phyloP scores from a whole-genome alignment of 768 basidiomycete species.

The Daedaleopsis nitida region DNA sequence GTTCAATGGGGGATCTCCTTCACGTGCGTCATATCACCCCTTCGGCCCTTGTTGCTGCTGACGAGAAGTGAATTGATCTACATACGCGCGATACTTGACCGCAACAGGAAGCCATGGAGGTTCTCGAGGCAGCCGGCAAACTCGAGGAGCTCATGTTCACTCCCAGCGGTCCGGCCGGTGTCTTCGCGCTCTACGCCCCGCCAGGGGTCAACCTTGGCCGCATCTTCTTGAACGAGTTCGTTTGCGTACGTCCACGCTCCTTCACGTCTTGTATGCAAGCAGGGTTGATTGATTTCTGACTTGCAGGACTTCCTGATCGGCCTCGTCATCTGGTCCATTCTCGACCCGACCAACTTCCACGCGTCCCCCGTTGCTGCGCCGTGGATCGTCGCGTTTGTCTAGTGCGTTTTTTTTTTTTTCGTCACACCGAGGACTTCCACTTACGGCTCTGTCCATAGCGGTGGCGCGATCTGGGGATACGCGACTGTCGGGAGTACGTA shows the following conservation, averaged over 20 bases:
- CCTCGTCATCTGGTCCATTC: conserved; percentile 51
- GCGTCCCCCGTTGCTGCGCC: conserved; percentile 54
- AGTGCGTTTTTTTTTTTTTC: conserved; percentile 41
- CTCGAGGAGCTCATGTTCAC: conserved; percentile 33
- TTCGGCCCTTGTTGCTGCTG: no score
- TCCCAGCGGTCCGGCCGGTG: conserved; percentile 40
- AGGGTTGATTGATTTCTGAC: background rate
- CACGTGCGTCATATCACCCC: conserved; percentile 30
- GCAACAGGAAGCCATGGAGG: conserved; percentile 32
- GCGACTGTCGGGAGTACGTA: conserved; percentile 44
- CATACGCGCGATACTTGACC: conserved; percentile 34
- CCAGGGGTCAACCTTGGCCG: conserved; percentile 46
- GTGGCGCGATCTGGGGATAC: conserved; percentile 62
- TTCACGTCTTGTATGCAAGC: background rate
- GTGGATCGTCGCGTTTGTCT: conserved; percentile 54
- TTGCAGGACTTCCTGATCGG: conserved; percentile 45
- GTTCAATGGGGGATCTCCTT: conserved; percentile 59
- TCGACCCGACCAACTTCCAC: conserved; percentile 63
- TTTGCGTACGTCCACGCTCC: conserved; percentile 41
- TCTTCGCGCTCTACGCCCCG: conserved; percentile 51
- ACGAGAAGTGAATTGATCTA: no score
- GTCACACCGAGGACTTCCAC: background rate
- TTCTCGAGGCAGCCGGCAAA: conserved; percentile 23
- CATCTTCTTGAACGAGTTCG: conserved; percentile 58
- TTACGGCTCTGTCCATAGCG: conserved; percentile 37